phyloP scores from a whole-genome alignment of 257 asterid species.

The Solanum pimpinellifolium region DNA sequence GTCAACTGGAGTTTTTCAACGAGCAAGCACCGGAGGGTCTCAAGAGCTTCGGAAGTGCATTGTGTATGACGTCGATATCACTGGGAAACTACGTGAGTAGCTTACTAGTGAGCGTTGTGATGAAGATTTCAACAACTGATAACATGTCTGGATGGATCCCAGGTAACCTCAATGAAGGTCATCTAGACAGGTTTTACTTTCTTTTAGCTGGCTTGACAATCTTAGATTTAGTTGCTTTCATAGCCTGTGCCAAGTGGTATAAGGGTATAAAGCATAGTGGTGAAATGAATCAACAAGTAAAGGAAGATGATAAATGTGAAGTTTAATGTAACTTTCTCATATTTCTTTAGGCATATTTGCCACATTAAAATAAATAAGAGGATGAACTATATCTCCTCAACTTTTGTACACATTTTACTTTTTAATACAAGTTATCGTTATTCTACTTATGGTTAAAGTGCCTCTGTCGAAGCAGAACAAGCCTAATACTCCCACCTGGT shows the following conservation, averaged over 20 bases:
- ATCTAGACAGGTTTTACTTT: conserved; percentile 68
- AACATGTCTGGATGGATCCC: conserved; percentile 95
- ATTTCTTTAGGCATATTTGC: not conserved
- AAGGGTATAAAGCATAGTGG: conserved; percentile 37
- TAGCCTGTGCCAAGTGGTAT: conserved; percentile 66
- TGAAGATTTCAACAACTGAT: conserved; percentile 61
- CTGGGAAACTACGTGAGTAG: conserved; percentile 84
- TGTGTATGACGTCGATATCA: conserved; percentile 91
- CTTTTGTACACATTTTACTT: not conserved
- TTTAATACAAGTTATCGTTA: not conserved
- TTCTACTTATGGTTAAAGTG: not conserved
- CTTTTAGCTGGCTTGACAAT: conserved; percentile 70
- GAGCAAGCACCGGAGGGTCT: conserved; percentile 86
- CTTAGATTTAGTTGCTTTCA: conserved; percentile 48
- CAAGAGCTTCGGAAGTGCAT: conserved; percentile 93
- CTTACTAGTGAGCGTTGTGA: conserved; percentile 61
- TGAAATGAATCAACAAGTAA: conserved; percentile 21
- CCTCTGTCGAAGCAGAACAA: not conserved
- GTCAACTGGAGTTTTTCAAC: conserved; percentile 82
- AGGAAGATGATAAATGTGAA: conserved; percentile 14
- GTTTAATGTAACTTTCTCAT: conserved; percentile 11
- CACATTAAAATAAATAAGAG: not conserved
- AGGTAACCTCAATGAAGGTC: conserved; percentile 71
- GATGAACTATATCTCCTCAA: not conserved
- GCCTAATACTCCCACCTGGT: not conserved